phyloP scores from a whole-genome alignment of 192 early-diverging fungal species.

The Anaeromyces robustus region DNA sequence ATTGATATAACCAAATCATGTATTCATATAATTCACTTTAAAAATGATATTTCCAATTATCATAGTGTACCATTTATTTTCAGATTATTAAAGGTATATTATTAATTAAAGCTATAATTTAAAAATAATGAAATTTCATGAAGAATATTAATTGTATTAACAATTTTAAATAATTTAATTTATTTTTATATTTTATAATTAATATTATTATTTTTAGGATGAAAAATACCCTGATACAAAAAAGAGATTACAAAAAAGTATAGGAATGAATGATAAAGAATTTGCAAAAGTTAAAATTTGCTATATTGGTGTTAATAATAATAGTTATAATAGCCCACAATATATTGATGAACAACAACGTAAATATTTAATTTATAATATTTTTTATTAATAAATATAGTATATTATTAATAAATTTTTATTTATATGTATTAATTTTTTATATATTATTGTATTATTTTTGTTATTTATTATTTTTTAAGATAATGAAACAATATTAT shows the following conservation, averaged over 20 bases:
- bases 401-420: too few species aligned
- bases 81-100: conserved; percentile 15
- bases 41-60: conserved; percentile 39
- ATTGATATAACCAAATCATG: conserved; percentile 13
- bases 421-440: too few species aligned
- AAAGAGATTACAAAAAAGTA: neutral
- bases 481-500: neutral
- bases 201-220: neutral
- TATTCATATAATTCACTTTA: conserved; percentile 66
- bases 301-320: too few species aligned
- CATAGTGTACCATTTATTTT: conserved; percentile 81
- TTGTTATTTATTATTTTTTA: too few species aligned
- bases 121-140: too few species aligned
- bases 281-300: neutral
- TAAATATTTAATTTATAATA: too few species aligned
- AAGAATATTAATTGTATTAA: too few species aligned
- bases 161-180: too few species aligned
- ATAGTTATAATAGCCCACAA: neutral
- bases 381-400: too few species aligned
- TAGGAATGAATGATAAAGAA: neutral
- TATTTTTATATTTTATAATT: too few species aligned
- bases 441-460: too few species aligned
- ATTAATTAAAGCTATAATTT: too few species aligned
- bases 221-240: neutral
- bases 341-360: neutral